Evolutionary conservation across 345 rosid species (phyloP), one percentile per base, ranked within the genome.

Genomic region (Heritiera littoralis): DNA sequence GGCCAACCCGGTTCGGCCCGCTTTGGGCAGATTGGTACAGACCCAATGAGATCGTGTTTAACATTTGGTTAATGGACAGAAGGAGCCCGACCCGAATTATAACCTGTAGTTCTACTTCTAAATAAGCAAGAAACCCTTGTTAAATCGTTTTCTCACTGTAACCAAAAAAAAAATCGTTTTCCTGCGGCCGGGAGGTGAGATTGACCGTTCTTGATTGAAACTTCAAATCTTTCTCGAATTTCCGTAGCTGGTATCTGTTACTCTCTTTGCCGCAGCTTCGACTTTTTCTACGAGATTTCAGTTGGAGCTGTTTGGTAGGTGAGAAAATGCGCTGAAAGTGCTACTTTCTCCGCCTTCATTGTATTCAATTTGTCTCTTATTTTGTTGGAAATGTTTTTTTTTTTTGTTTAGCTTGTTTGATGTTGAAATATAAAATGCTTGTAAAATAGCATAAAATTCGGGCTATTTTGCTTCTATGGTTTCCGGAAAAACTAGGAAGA

Each of bases 291-390:
- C 80, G 45, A 45, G 54, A 28, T 79, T 54, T 82, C 28, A 41
- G 56, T 63, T n/a, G 72, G 77, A 76, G 77, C 79, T 76, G 78
- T 81, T 84, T 77, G 83, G 76, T 78, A 15, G 70, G 85, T 80
- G 68, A 80, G 78, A 72, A 66, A 78, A 41, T 78, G 35, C 32
- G 20, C 23, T 58, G 46, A 56, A 48, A 12, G 58, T 43, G 32
- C 61, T 43, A 11, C 10, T 1, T 64, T 45, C 11, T 18, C 12
- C 4, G 14, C 30, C 6, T 66, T n/a, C 49, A 8, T 32, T 65
- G 54, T 51, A 18, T 8, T 65, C 6, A 9, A 40, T 74, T 43
- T 35, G 38, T 35, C 3, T 35, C 3, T 35, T 35, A 35, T 35
- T 20, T n/a, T 12, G n/a, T 18, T 20, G 38, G 38, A 46, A 46